A percentile compares a stretch with the other conserved stretches of the same genome.
These are phyloP conservation scores for Yamadazyma philogaea DNA, from an alignment of 805 yeast genomes.

Conservation along the genomic window DNA sequence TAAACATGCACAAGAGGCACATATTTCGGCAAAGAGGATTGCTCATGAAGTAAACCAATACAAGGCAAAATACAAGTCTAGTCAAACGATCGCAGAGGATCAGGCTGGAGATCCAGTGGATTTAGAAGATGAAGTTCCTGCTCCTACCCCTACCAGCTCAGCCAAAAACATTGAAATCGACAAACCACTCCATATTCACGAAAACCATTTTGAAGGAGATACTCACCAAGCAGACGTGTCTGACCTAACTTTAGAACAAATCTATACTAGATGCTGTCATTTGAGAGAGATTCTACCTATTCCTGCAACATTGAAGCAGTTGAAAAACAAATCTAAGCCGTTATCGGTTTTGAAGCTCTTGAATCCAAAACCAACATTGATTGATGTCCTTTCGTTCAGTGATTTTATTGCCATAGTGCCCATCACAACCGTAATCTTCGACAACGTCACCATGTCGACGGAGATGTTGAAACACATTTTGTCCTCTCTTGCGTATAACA, in stretches of 20 bases:
- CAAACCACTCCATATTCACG: conserved; percentile 65
- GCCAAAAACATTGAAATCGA: conserved; percentile 50
- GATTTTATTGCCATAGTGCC: conserved; percentile 58
- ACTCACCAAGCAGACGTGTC: conserved; percentile 17
- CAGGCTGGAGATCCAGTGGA: conserved; percentile 12
- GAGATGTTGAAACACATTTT: conserved; percentile 52
- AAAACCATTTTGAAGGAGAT: conserved; percentile 42
- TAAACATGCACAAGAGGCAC: conserved; percentile 75
- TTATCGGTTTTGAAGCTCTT: conserved; percentile 53
- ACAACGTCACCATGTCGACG: conserved; percentile 52
- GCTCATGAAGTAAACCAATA: conserved; percentile 61
- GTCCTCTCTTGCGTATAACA: conserved; percentile 43
- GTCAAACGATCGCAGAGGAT: conserved; percentile 10
- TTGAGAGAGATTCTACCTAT: conserved; percentile 88
- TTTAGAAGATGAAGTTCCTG: conserved; percentile 13
- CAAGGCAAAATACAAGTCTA: conserved; percentile 20
- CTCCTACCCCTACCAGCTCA: neutral
- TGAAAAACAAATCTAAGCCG: conserved; percentile 49
- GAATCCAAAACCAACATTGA: conserved; percentile 57
- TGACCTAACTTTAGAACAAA: conserved; percentile 42
- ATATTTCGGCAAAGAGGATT: conserved; percentile 63
- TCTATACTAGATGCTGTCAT: conserved; percentile 86
- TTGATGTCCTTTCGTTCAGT: conserved; percentile 54
- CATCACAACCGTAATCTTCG: conserved; percentile 52
- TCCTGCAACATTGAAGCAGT: conserved; percentile 70